A percentile compares a stretch with the other conserved stretches of the same genome.
These are phyloP conservation scores for Camelina sativa DNA, from an alignment of 345 rosid species.

Conservation along the genomic window DNA sequence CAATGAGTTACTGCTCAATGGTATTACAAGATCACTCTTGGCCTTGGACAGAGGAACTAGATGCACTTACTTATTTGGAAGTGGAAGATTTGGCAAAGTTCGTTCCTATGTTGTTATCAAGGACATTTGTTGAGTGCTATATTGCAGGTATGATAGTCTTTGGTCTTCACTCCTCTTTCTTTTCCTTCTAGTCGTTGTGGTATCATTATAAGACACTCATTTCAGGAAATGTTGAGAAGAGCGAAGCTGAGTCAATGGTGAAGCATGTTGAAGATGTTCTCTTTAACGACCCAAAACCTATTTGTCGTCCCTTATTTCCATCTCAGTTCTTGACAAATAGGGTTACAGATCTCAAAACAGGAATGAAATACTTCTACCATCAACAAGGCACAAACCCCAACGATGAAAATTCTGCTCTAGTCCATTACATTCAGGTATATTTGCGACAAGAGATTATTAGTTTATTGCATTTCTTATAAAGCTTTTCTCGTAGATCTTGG, in stretches of 20 bases:
- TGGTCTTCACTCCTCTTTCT: not conserved
- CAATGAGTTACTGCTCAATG: conserved; percentile 65
- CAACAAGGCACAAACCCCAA: conserved; percentile 68
- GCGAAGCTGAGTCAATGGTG: conserved; percentile 69
- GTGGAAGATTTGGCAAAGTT: conserved; percentile 69
- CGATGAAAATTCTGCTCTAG: conserved; percentile 77
- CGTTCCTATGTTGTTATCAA: conserved; percentile 68
- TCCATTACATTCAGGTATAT: conserved; percentile 89
- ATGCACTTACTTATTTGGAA: conserved; percentile 62
- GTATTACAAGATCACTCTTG: conserved; percentile 59
- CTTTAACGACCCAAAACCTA: conserved; percentile 60
- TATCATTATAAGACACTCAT: conserved; percentile 7
- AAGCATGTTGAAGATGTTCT: conserved; percentile 64
- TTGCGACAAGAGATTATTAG: not conserved
- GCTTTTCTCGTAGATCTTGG: not conserved
- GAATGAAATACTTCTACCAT: conserved; percentile 59
- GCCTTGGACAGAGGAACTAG: conserved; percentile 77
- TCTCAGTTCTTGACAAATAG: conserved; percentile 75
- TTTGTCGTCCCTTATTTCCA: conserved; percentile 67
- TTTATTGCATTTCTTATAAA: conserved; percentile 14
- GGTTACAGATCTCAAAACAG: conserved; percentile 61
- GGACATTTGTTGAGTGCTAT: conserved; percentile 77
- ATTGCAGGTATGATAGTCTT: conserved; percentile 57
- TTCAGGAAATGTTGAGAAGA: conserved; percentile 70
- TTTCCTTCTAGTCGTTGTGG: not conserved